Evolutionary conservation across 2,329 filamentous ascomycete species (phyloP).

Genomic region (Arthroderma uncinatum): DNA sequence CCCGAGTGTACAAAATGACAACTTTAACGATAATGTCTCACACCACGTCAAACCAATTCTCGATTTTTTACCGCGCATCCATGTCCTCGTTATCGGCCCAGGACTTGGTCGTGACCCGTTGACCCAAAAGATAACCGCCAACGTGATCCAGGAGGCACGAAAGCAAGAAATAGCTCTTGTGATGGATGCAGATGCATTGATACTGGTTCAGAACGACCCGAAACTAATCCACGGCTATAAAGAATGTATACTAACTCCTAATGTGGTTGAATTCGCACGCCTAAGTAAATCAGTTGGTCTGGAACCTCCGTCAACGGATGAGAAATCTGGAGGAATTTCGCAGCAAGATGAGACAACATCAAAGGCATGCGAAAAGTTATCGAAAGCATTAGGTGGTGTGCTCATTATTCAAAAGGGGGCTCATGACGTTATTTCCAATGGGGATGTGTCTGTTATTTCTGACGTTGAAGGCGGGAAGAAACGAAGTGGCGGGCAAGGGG

Average conservation of each 20-base stretch:
- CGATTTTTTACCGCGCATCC: constrained; percentile 71
- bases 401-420: constrained; percentile 83
- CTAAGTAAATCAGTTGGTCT: constrained; percentile 66
- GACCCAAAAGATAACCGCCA: constrained; percentile 76
- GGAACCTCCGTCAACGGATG: constrained; percentile 35
- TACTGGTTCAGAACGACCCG: constrained; percentile 63
- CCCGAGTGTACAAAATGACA: constrained; percentile 26
- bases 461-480: constrained; percentile 76
- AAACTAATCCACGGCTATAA: constrained; percentile 68
- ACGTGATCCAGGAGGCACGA: constrained; percentile 67
- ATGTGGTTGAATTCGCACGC: constrained; percentile 82
- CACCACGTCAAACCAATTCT: constrained; percentile 58
- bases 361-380: constrained; percentile 57
- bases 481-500: constrained; percentile 85
- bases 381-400: constrained; percentile 69
- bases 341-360: constrained; percentile 33
- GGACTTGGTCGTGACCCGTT: constrained; percentile 79
- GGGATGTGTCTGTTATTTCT: constrained; percentile 59
- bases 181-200: constrained; percentile 80
- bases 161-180: constrained; percentile 65
- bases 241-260: constrained; percentile 82
- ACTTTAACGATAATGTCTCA: constrained; percentile 31
- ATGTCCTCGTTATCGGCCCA: constrained; percentile 86
- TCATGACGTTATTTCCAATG: constrained; percentile 74
- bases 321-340: constrained; percentile 14